Evolutionary conservation across 148 eudicot genomes (phyloP), one percentile per base, ranked within the genome.

Genomic region (Nepenthes gracilis): DNA sequence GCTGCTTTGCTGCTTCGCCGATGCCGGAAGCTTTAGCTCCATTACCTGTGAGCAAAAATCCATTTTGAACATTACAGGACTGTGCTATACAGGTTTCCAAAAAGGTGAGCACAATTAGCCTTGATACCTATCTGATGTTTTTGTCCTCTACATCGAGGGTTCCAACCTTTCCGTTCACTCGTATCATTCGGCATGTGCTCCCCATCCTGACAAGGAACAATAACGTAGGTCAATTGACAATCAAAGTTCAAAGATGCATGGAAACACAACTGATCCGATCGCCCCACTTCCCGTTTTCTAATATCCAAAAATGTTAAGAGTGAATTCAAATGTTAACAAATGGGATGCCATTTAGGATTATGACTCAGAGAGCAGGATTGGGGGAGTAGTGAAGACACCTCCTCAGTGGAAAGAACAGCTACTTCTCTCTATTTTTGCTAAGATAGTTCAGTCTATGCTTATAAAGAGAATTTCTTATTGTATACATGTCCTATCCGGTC

Each of bases 1-100:
- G 97, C 15, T 93, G 88, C 65, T 79, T 88, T 12, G 74, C 63
- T 47, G 81, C 70, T 74, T 85, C 96, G 48, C 57, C 72, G 55
- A 61, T 77, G 65, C 68, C 74, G 6, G 67, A 54, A 33, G 61
- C 35, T 45, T 48, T 54, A 6, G 74, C 61, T 43, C 95, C 95
- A 66, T 88, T 90, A 9, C 93, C 96, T 85, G 51, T 85, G 51
- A 33, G 36, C 60, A 34, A 38, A 58, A 47, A n/a, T 52, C 57
- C 34, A 43, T 11, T 6, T 23, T 23, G 23, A 23, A 12, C 5
- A 68, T 38, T 14, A 58, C 32, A 37, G 2, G 36, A 48, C 33
- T 9, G 61, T 55, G 35, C 60, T 32, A 43, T 23, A 23, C 38
- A 15, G 56, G 62, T 52, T 12, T 52, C 4, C 55, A 52, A 52